Conservation (phyloP, 1,284 basidiomycete species). For the Crepidotus sp. region DNA sequence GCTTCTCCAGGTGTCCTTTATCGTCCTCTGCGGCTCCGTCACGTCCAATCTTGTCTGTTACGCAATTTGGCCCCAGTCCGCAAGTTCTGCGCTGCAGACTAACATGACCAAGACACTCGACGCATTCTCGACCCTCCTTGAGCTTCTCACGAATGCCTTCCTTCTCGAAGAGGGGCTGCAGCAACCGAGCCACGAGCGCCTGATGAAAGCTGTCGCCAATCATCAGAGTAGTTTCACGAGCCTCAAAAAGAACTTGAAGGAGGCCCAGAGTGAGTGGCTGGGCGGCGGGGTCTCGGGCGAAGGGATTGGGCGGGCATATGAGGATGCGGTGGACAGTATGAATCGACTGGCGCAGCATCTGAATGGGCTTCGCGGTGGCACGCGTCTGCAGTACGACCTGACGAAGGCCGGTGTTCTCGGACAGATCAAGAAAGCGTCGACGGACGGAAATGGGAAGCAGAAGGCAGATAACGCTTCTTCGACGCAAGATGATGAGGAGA, state of each 20-base stretch:
- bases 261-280: slow-evolving; percentile 80
- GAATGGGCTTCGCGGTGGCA: slow-evolving; percentile 78
- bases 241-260: slow-evolving; percentile 73
- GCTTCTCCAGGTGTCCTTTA: slow-evolving; percentile 66
- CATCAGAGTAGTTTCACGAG: slow-evolving; percentile 85
- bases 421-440: slow-evolving; percentile 23
- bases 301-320: slow-evolving; percentile 48
- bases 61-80: slow-evolving; percentile 75
- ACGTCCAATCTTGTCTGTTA: slow-evolving; percentile 84
- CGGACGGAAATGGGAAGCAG: slow-evolving; percentile 26
- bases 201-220: slow-evolving; percentile 67
- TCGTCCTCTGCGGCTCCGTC: slow-evolving; percentile 67
- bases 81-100: slow-evolving; percentile 72
- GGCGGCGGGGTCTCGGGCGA: slow-evolving; percentile 14
- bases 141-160: slow-evolving; percentile 76
- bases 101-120: slow-evolving; percentile 81
- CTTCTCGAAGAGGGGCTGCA: slow-evolving; percentile 62
- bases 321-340: slow-evolving; percentile 76
- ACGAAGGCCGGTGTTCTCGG: slow-evolving; percentile 57
- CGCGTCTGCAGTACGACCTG: slow-evolving; percentile 74
- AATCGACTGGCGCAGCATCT: slow-evolving; percentile 87
- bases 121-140: slow-evolving; percentile 79
- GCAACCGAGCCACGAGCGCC: slow-evolving; percentile 47
- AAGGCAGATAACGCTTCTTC: slow-evolving; percentile 15
- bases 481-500: slow-evolving; percentile 26